Evolutionary conservation across 2,329 filamentous ascomycete species (phyloP), one percentile per base, ranked within the genome.

Genomic region (Cordyceps javanica): DNA sequence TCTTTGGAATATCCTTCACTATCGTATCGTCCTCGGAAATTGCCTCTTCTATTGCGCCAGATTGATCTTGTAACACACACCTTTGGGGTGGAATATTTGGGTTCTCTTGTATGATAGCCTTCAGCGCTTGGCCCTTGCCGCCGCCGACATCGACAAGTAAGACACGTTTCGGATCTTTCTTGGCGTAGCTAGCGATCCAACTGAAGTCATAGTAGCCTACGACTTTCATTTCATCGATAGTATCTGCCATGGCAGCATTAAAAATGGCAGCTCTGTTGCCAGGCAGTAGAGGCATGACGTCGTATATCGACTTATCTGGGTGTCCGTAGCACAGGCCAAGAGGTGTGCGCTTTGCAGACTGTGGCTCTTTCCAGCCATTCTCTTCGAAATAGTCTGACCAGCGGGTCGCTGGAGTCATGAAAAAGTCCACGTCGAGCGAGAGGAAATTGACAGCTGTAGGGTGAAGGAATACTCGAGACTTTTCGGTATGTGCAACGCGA

Each of bases 131-230:
- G 2, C 71, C 70, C 44, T 64, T 67, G 5, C 70, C 64, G 32
- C 69, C 70, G 23, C 70, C 70, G 19, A 73, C 66, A 56, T 73
- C 69, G 5, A 73, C 68, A 21, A 73, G 57, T 6, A 70, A 48
- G 0, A 59, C 38, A 5, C 68, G 60, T 1, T 62, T 55, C 2
- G 39, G 8, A 3, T 53, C 13, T 8, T 60, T 56, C 9, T 23
- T n/a, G 0, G n/a, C 28, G 7, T 59, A 53, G 0, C 57, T 46
- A 1, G 61, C 62, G 7, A 67, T 61, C 70, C 69, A 72, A 26
- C 60, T 55, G 42, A 70, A 68, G 51, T 71, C 65, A 55, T 73
- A 73, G 11, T 60, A 53, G 2, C 66, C 67, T 2, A 62, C 61
- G 8, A 64, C 55, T 7, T 65, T 67, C 46, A 67, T 64, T 9